Conservation (phyloP, 257 asterid genomes). For the Ilex aquifolium region DNA sequence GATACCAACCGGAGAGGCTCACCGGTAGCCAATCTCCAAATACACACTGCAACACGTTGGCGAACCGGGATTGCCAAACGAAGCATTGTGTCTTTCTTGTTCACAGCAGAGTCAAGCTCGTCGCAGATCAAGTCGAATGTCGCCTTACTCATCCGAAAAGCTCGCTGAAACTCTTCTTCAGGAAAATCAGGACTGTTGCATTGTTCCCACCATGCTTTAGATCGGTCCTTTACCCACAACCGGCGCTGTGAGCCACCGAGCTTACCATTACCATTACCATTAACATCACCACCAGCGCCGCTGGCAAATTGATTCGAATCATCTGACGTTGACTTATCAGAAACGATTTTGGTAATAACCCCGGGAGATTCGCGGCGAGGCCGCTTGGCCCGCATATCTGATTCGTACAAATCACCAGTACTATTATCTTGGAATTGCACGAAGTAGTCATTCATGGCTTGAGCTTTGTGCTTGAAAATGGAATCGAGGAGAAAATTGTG, state of each 20-base stretch:
- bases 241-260: conserved; percentile 32
- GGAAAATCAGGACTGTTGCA: conserved; percentile 56
- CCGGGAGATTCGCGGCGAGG: conserved; percentile 23
- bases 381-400: conserved; percentile 14
- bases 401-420: background rate
- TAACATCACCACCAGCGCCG: background rate
- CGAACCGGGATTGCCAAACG: conserved; percentile 81
- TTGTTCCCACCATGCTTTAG: conserved; percentile 89
- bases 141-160: conserved; percentile 64
- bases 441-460: background rate
- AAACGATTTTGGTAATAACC: conserved; percentile 1
- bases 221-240: conserved; percentile 73
- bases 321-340: background rate
- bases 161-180: conserved; percentile 56
- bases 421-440: conserved; percentile 2
- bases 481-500: too few relatives aligned
- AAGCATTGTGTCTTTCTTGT: conserved; percentile 78
- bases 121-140: conserved; percentile 67
- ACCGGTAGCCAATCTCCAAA: conserved; percentile 86
- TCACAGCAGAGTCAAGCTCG: conserved; percentile 59
- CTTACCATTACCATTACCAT: too few relatives aligned
- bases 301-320: background rate
- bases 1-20: conserved; percentile 89
- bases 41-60: conserved; percentile 84
- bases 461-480: background rate